Evolutionary conservation across 495 filamentous ascomycete species (phyloP), one percentile per base, ranked within the genome.

Genomic region (Glonium stellatum): DNA sequence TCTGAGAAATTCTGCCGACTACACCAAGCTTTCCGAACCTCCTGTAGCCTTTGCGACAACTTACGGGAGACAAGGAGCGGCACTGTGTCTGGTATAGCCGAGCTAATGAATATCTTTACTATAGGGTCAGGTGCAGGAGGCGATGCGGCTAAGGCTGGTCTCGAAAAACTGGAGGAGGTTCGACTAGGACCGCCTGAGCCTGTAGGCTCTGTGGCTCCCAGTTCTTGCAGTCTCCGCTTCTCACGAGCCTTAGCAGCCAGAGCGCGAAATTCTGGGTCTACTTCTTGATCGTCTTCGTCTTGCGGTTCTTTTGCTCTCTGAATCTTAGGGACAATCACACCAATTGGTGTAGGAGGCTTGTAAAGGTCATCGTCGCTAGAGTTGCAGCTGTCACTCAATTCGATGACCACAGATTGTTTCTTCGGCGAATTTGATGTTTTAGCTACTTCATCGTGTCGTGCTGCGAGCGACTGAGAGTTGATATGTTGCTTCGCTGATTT

Each of bases 101-200:
- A 87, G 6, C 81, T 81, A 53, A 92, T 84, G n/a, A 93, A 76
- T 52, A 95, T 84, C 49, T 83, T 73, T 12, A 92, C 77, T n/a
- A 80, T 67, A 2, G 81, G 75, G 48, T 78, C 74, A 18, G 55
- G 60, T 12, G 56, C 18, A 8, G 59, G 53, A 11, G 65, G 53
- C 21, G 55, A 46, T 12, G 11, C 22, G 15, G 55, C 35, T 1
- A 41, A 12, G n/a, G 47, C 23, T 52, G 27, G 27, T 12, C 15
- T 42, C 18, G 50, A 18, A 15, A 39, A 18, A n/a, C 34, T 37
- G 22, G 50, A 50, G n/a, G 47, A 23, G 18, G 39, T 15, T 50
- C 31, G 23, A 34, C 35, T 37, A 6, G 44, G 41, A 23, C 61
- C 55, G 8, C 35, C n/a, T 5, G 34, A 41, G 1, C 2, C 13